These are phyloP conservation scores for Tanacetum coccineum DNA, from an alignment of 129 eudicot species.

Conservation along the genomic window DNA sequence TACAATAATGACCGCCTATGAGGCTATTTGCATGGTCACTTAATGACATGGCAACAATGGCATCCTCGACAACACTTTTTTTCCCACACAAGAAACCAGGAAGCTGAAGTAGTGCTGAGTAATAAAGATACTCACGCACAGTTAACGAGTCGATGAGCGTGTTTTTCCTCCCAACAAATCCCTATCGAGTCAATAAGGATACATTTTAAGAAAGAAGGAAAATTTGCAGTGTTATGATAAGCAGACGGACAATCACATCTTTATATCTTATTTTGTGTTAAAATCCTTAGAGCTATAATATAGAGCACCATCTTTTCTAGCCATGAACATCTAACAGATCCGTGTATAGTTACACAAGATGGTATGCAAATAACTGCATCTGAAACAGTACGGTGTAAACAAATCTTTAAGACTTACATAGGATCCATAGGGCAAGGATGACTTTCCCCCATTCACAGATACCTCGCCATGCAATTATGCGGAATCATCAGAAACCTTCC, in stretches of 20 bases:
- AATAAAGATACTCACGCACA: conserved; percentile 81
- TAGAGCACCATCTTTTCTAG: neutral
- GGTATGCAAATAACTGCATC: too few species aligned
- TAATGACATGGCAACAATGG: conserved; percentile 79
- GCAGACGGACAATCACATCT: neutral
- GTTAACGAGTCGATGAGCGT: conserved; percentile 71
- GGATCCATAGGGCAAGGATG: conserved; percentile 66
- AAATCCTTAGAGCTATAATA: neutral
- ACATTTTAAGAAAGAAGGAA: neutral
- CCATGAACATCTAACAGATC: too few species aligned
- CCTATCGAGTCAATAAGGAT: conserved; percentile 24
- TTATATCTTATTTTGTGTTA: neutral
- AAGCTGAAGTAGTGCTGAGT: conserved; percentile 91
- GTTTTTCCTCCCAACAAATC: conserved; percentile 62
- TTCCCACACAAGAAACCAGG: conserved; percentile 79
- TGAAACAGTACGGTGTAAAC: neutral
- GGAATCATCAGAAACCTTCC: conserved; percentile 85
- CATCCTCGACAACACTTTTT: conserved; percentile 76
- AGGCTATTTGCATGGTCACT: conserved; percentile 68
- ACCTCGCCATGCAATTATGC: conserved; percentile 78
- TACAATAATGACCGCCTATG: conserved; percentile 80
- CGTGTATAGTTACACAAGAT: too few species aligned
- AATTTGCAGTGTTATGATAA: neutral
- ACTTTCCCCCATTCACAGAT: conserved; percentile 67
- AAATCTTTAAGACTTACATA: conserved; percentile 51